Conservation (phyloP, 1,139 yeast species). For the Suhomyces bribrorum region DNA sequence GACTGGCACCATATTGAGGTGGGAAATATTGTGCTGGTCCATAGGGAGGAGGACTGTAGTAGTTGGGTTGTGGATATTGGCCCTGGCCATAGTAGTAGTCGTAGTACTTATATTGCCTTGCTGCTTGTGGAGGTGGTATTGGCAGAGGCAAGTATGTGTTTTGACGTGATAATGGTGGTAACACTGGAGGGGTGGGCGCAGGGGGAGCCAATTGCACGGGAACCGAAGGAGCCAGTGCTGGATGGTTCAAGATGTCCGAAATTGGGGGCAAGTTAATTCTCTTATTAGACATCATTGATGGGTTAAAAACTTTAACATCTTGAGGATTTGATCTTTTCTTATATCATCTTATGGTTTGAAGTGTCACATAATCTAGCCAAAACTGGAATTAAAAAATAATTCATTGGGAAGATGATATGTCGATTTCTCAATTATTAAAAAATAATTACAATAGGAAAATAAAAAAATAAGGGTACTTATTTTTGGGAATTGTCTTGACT, state of each 20-base stretch:
- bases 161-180: conserved; percentile 14
- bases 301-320: neutral
- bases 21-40: conserved; percentile 3
- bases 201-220: conserved; percentile 4
- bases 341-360: conserved; percentile 8
- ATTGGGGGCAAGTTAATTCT: conserved; percentile 41
- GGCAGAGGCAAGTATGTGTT: conserved; percentile 10
- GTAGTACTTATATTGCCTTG: conserved; percentile 17
- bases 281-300: conserved; percentile 13
- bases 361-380: conserved; percentile 11
- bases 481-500: neutral
- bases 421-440: conserved; percentile 12
- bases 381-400: conserved; percentile 12
- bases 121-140: conserved; percentile 2
- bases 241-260: conserved; percentile 29
- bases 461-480: neutral
- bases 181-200: conserved; percentile 7
- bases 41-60: conserved; percentile 2
- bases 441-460: conserved; percentile 5
- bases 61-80: conserved; percentile 6
- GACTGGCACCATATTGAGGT: conserved; percentile 5
- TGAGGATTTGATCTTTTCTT: neutral
- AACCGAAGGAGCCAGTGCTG: conserved; percentile 5
- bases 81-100: conserved; percentile 16
- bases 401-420: conserved; percentile 8